Evolutionary conservation across 2,329 filamentous ascomycete species (phyloP), one percentile per base, ranked within the genome.

Genomic region (Tolypocladium guangdongense): DNA sequence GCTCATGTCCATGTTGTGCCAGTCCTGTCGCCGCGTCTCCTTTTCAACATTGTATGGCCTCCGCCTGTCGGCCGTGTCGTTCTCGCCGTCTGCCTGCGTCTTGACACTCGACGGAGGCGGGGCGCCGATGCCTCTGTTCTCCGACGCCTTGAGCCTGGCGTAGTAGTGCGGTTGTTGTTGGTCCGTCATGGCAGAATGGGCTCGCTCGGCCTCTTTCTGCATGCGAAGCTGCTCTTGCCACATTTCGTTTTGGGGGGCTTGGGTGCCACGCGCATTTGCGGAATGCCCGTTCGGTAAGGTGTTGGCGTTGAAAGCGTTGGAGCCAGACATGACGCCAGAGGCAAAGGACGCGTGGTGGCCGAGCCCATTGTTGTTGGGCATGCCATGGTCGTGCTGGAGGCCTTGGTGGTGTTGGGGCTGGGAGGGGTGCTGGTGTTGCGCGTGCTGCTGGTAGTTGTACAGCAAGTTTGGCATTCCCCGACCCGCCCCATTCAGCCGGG

Each of bases 1-100:
- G 62, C 91, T 93, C 67, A 97, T 86, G 70, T 99, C 93, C 62
- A 99, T 77, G 59, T 91, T 90, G 68, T 89, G 83, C 93, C 93
- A 97, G 63, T 91, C 87, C 68, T 96, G 87, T 58, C 86, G 76
- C 62, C 84, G 83, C 58, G 80, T 77, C 55, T 80, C 76, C 63
- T 81, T 80, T 56, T 87, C 81, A 53, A 87, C 76, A 62, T 86
- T 86, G 62, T 84, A 78, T 35, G 82, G 82, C 54, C 81, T 71
- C 62, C 81, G 76, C 61, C 78, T 74, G 60, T 83, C 80, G 49
- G 78, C 78, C 18, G 71, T 62, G 55, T 82, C 80, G 53, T 76
- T 74, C 48, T 83, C 80, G 49, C 74, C 72, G 27, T 74, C 68
- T 2, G 76, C 65, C n/a, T 73, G 72, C 12, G 71, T 68, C 53